phyloP scores from a whole-genome alignment of 179 eudicot species.

The Silene coronaria region DNA sequence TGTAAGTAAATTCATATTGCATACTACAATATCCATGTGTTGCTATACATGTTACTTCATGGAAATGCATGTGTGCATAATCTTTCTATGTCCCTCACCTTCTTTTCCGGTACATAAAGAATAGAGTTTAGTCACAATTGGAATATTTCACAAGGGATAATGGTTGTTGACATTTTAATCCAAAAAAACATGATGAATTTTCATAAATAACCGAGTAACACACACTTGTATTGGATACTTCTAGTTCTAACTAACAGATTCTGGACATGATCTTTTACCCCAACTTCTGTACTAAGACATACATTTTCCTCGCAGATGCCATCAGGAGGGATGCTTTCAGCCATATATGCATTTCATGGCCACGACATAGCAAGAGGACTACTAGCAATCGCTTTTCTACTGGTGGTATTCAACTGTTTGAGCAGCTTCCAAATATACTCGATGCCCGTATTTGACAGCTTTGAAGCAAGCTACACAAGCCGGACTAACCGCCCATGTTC shows the following conservation, averaged over 20 bases:
- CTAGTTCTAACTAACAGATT: too few relatives aligned
- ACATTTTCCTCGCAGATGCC: slow-evolving; percentile 56
- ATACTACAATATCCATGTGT: background rate
- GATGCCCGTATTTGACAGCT: slow-evolving; percentile 94
- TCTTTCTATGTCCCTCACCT: too few relatives aligned
- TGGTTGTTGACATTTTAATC: too few relatives aligned
- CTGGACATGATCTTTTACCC: too few relatives aligned
- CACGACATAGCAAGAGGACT: slow-evolving; percentile 81
- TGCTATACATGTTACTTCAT: background rate
- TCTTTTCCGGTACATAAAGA: too few relatives aligned
- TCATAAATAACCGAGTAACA: too few relatives aligned
- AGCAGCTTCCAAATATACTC: slow-evolving; percentile 97
- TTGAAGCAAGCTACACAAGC: slow-evolving; percentile 92
- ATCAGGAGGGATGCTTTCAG: slow-evolving; percentile 80
- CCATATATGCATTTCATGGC: slow-evolving; percentile 67
- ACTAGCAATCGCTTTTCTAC: slow-evolving; percentile 74
- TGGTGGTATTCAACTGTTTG: slow-evolving; percentile 90
- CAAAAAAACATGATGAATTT: too few relatives aligned
- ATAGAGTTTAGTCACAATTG: too few relatives aligned
- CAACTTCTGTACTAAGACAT: too few relatives aligned
- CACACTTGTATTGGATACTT: too few relatives aligned
- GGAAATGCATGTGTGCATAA: too few relatives aligned
- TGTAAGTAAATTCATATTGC: slow-evolving; percentile 37
- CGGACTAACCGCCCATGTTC: slow-evolving; percentile 89
- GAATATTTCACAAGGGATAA: too few relatives aligned